Evolutionary conservation across 2,329 filamentous ascomycete genomes (phyloP).

Genomic region (Xylaria sp.): DNA sequence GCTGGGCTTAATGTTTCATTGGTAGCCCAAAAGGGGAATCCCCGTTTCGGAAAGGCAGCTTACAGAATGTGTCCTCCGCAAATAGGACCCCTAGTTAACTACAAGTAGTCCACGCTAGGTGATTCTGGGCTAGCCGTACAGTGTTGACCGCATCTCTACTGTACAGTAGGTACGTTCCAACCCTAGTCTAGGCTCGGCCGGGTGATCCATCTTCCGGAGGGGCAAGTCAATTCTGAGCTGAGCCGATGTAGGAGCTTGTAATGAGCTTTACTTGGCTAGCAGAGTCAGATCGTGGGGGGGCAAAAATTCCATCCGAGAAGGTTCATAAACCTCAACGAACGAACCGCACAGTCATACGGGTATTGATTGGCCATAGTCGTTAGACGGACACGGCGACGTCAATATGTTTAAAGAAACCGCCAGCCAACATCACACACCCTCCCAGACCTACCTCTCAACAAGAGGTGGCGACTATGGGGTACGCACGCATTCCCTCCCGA

Average conservation of each 20-base stretch:
- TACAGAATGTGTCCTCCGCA: too few relatives aligned
- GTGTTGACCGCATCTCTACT: neutral
- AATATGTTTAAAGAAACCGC: conserved; percentile 37
- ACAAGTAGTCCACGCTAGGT: neutral
- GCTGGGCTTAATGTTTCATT: too few relatives aligned
- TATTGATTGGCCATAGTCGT: neutral
- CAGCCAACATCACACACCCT: conserved; percentile 29
- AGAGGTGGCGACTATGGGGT: conserved; percentile 39
- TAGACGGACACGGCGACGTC: neutral
- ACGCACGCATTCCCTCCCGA: conserved; percentile 6
- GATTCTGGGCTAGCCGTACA: neutral
- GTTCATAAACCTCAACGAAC: neutral
- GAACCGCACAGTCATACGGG: neutral
- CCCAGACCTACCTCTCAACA: conserved; percentile 38
- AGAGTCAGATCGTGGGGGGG: conserved; percentile 17
- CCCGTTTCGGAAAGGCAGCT: conserved; percentile 12
- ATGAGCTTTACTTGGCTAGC: neutral
- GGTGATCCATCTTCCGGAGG: conserved; percentile 33
- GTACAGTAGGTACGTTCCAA: too few relatives aligned
- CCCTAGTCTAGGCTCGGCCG: neutral
- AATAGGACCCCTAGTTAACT: neutral
- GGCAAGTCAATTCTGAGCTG: conserved; percentile 5
- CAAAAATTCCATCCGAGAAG: conserved; percentile 7
- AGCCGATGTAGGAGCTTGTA: conserved; percentile 31
- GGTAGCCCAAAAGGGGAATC: conserved; percentile 11